phyloP scores from a whole-genome alignment of 805 yeast species.

The Kurtzmaniella cleridarum region DNA sequence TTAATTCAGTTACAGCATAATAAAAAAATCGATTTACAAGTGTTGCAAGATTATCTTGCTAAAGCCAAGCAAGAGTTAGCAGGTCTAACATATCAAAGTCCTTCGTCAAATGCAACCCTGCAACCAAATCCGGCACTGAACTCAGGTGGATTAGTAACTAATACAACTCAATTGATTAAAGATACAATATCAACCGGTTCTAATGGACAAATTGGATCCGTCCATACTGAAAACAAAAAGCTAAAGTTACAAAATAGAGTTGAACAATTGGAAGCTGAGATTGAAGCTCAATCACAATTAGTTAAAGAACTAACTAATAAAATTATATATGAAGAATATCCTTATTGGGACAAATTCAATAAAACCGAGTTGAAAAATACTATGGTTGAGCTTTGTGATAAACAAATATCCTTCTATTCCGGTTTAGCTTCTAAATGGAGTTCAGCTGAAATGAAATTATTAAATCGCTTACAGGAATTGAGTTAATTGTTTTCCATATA shows the following conservation, averaged over 20 bases:
- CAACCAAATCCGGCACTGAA: slow-evolving; percentile 30
- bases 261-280: slow-evolving; percentile 41
- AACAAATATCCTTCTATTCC: slow-evolving; percentile 68
- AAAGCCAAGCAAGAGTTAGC: slow-evolving; percentile 66
- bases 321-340: slow-evolving; percentile 46
- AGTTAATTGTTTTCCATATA: slow-evolving; percentile 1
- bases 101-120: slow-evolving; percentile 6
- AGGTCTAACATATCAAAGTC: slow-evolving; percentile 7
- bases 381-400: slow-evolving; percentile 66
- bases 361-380: slow-evolving; percentile 70
- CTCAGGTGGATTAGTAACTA: slow-evolving; percentile 33
- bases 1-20: slow-evolving; percentile 82
- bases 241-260: slow-evolving; percentile 38
- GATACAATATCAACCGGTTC: slow-evolving; percentile 49
- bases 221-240: slow-evolving; percentile 40
- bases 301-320: slow-evolving; percentile 43
- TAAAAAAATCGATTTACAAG: slow-evolving; percentile 87
- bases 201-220: slow-evolving; percentile 33
- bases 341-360: slow-evolving; percentile 74
- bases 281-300: slow-evolving; percentile 36
- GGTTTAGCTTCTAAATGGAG: slow-evolving; percentile 69
- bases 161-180: slow-evolving; percentile 40
- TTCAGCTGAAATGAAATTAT: slow-evolving; percentile 38
- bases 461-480: slow-evolving; percentile 20
- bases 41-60: slow-evolving; percentile 68